Base-by-base conservation (phyloP, 2,329 filamentous ascomycete species). In the Colletotrichum sp. region DNA sequence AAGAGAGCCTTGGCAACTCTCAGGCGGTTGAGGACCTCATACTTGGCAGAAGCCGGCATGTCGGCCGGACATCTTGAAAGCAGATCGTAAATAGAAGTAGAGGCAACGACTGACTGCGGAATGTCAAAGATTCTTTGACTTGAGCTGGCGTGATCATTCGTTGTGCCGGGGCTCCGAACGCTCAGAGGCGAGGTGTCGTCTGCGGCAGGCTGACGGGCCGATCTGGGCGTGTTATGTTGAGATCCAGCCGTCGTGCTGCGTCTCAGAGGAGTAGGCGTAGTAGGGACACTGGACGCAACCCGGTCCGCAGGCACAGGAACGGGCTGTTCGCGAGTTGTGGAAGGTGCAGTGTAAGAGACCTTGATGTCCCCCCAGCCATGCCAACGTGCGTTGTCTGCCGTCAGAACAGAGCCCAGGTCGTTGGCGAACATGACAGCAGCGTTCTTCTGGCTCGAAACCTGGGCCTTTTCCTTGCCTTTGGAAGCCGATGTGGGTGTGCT, bases 1-100 rank as follows among this genome's bases (percentile, higher is more conserved):
- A 92, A 88, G 73, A 99, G 88, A 16, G 95, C 95, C 83, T 96
- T 94, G n/a, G 96, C 95, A 73, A 94, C 92, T 74, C 97, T 93
- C 26, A 98, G 86, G 71, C 95, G 94, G 79, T 96, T 93, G 58
- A 99, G 91, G 43, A 96, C 89, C 78, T 99, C 97, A 81, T 98
- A 99, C 78, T 93, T 93, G 15, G 92, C 89, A 64, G 94, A 90
- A 43, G 92, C 86, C 1, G 96, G 95, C 80, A 99, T 86, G 76
- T 94, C 92, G 6, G 88, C 83, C 2, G 93, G 88, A 64, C 88
- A 88, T 48, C 87, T 87, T 6, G 87, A 86, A 65, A 94, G 83
- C 38, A 94, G 86, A 8, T 92, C 87, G 78, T 91, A 90, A 48
- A 93, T 86, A 8, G 90, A 85, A 6, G 85, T 87, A 7, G 90